Evolutionary conservation across 2,329 filamentous ascomycete genomes (phyloP), one percentile per base, ranked within the genome.

Genomic region (Pseudogymnoascus sp.): DNA sequence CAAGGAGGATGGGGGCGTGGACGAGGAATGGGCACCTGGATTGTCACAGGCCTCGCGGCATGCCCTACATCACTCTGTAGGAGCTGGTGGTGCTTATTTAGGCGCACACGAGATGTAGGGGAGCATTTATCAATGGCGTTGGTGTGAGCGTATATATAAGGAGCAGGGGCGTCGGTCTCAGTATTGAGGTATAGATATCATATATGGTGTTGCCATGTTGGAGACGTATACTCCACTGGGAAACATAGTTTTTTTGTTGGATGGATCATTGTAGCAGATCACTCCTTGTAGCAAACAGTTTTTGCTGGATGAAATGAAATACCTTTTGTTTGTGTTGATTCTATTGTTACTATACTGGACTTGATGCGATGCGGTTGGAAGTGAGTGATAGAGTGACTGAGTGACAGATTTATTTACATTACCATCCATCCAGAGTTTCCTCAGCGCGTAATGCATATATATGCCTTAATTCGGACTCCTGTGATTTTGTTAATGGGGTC

Each of bases 1-100:
- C 66, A 79, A 81, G 59, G 84, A 87, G 65, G 82, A 86, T 62
- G 83, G 82, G 16, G 80, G 80, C 18, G 80, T 84, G 63, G 80
- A 85, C 70, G 84, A 87, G 65, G 81, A 86, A 67, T 87, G 84
- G 83, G 64, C 64, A 16, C 63, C 70, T n/a, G 68, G 66, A 6
- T 66, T 63, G 44, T 44, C 35, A 31, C 31, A 63, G 61, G 44
- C 44, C 44, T 61, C 59, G 28, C 31, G 50, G 37, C 62, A 63
- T 63, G 62, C 62, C 28, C 16, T 63, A 59, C 33, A 53, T 42
- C 59, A 38, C 33, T 11, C 18, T 63, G 28, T 25, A 33, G 53
- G 33, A 56, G 11, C 21, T 12, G 40, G 40, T n/a, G 16, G 23
- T 21, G 31, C 35, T 61, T 21, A 60, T 61, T 33, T 53, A n/a